Base-by-base conservation (phyloP, 2,329 filamentous ascomycete genomes). In the Leptographium wingfieldii region DNA sequence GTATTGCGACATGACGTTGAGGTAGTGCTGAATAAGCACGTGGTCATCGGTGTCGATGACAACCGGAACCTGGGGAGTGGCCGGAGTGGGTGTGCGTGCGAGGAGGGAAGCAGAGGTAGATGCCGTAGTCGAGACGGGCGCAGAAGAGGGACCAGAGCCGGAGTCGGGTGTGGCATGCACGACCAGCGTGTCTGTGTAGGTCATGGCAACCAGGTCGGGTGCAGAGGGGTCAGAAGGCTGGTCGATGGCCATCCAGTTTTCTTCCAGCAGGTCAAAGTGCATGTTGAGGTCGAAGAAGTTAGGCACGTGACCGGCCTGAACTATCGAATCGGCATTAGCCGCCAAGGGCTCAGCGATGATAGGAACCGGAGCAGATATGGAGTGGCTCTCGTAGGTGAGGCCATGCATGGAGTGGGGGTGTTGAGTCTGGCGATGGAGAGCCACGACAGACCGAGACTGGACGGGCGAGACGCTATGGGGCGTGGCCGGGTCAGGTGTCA, bases 221-320 rank as follows among this genome's bases (percentile, higher is more conserved):
- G 43, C 43, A 6, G 35, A 1, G 12, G 33, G n/a, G 16, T 29
- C 35, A 31, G 31, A 22, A 29, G 19, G 3, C 19, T 6, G 14
- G n/a, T 59, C 52, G 5, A 59, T 19, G 22, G 53, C 51, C 58
- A 60, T 7, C 59, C 55, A 57, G 5, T 9, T 14, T 25, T 60
- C 55, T 35, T 60, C 59, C 19, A 57, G 48, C 54, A 57, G 33
- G 48, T 60, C 55, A 48, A 60, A 60, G 55, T 57, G 31, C 59
- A 60, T 60, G 46, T 60, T 60, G 14, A 60, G 55, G 55, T 60
- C 59, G 35, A 60, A 60, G 22, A 57, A 60, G 25, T 27, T n/a
- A 14, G 59, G 59, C 38, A 60, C 48, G 3, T 31, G 14, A 31
- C 25, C 27, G 19, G 5, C 43, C n/a, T n/a, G 43, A 2, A 10